Evolutionary conservation across 2,329 filamentous ascomycete genomes (phyloP).

Genomic region (Sarocladium oryzae): DNA sequence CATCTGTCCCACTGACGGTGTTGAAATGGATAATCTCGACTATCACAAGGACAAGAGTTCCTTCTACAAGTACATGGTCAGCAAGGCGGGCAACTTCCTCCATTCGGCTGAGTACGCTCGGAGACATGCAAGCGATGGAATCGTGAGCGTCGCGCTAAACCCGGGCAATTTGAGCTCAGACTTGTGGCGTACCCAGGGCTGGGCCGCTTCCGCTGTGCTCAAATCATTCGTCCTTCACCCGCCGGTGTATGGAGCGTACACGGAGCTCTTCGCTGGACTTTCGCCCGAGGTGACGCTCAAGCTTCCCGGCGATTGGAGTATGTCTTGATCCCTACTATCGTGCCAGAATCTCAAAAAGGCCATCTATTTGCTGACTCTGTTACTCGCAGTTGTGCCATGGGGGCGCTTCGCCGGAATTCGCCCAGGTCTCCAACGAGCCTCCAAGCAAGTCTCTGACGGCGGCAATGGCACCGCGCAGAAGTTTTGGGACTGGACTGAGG

Average conservation of each 20-base stretch:
- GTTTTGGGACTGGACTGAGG: conserved; percentile 37
- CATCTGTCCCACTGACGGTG: conserved; percentile 12
- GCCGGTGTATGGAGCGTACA: conserved; percentile 37
- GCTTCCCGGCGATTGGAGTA: conserved; percentile 26
- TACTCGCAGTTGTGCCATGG: conserved; percentile 22
- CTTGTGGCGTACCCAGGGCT: conserved; percentile 19
- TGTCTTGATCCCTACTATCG: no score
- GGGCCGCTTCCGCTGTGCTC: conserved; percentile 11
- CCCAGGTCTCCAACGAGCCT: conserved; percentile 23
- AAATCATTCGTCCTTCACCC: conserved; percentile 17
- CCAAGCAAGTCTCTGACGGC: conserved; percentile 28
- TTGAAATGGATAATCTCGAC: conserved; percentile 18
- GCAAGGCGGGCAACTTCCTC: conserved; percentile 20
- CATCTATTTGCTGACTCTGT: background rate
- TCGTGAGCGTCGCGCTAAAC: conserved; percentile 23
- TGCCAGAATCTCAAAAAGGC: no score
- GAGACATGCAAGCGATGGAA: conserved; percentile 23
- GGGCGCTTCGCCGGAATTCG: conserved; percentile 29
- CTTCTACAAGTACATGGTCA: conserved; percentile 18
- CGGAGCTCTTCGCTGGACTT: conserved; percentile 39
- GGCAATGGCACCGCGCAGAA: conserved; percentile 28
- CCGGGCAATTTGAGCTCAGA: conserved; percentile 29
- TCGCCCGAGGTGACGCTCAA: conserved; percentile 34
- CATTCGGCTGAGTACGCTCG: conserved; percentile 20
- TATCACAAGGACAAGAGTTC: conserved; percentile 13